Evolutionary conservation across 2,329 filamentous ascomycete species (phyloP), one percentile per base, ranked within the genome.

Genomic region (Elsinoe batatas): DNA sequence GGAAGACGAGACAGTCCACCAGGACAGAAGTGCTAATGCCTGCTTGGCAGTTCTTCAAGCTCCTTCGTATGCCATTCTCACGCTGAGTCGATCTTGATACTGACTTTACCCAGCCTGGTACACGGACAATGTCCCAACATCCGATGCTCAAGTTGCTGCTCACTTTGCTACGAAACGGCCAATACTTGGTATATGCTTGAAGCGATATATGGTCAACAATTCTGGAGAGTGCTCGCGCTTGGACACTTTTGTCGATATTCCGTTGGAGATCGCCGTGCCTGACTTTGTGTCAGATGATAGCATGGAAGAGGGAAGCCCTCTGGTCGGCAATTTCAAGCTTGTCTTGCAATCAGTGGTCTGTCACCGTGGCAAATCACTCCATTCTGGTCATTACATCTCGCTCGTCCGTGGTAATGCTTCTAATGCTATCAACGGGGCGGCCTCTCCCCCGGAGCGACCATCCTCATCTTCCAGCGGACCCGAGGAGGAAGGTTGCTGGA

Each of bases 21-120:
- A 62, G 79, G 60, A 95, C 91, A 65, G 91, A 95, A 64, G 87
- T 97, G 12, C 84, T 91, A 57, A 95, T 97, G 75, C 91, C 91
- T 36, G 93, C 93, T 1, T 97, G 91, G 90, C 91, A 96, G 65
- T 95, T 97, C 66, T 97, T 96, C 72, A 89, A 87, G 64, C 75
- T 97, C 22, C 89, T 96, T 63, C 91, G 87, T 90, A 74, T 72
- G 86, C 77, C 63, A 59, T 54, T 30, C 18, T 17, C 7, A n/a
- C 5, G 7, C 11, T 7, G 11, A 6, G 5, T 18, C 7, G 5
- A 38, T 66, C 51, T 56, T 46, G n/a, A 50, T 18, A 56, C 42
- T 54, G 38, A 57, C 26, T 2, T 42, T 57, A 59, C 57, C 59
- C 64, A 91, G 87, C 91, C 26, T 96, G 91, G 91, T 90, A 95